These are phyloP conservation scores for Neolentinus lepideus DNA, from an alignment of 1,284 basidiomycete genomes.

Conservation along the genomic window DNA sequence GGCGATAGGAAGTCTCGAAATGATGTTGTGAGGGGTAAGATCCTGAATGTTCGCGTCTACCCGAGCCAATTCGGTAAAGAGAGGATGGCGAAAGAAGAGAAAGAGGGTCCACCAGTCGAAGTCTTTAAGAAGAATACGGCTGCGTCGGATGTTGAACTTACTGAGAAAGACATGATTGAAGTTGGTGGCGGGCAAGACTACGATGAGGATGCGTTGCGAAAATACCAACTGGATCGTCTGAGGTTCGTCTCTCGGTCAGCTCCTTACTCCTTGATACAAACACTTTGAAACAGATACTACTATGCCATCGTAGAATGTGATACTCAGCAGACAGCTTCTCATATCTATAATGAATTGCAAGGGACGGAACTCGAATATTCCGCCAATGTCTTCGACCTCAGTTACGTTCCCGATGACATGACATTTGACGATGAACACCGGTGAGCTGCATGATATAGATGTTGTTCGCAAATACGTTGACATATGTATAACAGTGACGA, in stretches of 20 bases:
- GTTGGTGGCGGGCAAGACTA: slow-evolving; percentile 65
- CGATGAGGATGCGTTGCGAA: slow-evolving; percentile 84
- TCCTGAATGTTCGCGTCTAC: slow-evolving; percentile 80
- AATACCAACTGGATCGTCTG: slow-evolving; percentile 91
- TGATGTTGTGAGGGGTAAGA: slow-evolving; percentile 40
- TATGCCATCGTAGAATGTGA: slow-evolving; percentile 96
- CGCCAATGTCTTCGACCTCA: slow-evolving; percentile 93
- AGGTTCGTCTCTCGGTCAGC: slow-evolving; percentile 46
- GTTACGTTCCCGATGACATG: slow-evolving; percentile 93
- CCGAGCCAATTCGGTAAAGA: slow-evolving; percentile 93
- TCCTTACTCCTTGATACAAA: slow-evolving; percentile 4
- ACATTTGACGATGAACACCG: slow-evolving; percentile 77
- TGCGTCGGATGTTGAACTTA: slow-evolving; percentile 43
- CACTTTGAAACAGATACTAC: slow-evolving; percentile 67
- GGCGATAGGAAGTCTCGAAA: neutral
- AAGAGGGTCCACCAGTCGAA: slow-evolving; percentile 84
- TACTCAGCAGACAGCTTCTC: slow-evolving; percentile 67
- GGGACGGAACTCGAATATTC: slow-evolving; percentile 96
- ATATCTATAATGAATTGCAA: slow-evolving; percentile 85
- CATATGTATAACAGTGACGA: slow-evolving; percentile 57
- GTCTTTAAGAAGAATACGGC: slow-evolving; percentile 59
- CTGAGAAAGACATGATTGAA: slow-evolving; percentile 64
- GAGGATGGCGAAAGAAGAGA: slow-evolving; percentile 83
- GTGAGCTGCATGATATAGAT: slow-evolving; percentile 28
- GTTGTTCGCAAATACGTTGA: neutral